phyloP scores from a whole-genome alignment of 257 asterid species.

The Leptodermis oblonga region DNA sequence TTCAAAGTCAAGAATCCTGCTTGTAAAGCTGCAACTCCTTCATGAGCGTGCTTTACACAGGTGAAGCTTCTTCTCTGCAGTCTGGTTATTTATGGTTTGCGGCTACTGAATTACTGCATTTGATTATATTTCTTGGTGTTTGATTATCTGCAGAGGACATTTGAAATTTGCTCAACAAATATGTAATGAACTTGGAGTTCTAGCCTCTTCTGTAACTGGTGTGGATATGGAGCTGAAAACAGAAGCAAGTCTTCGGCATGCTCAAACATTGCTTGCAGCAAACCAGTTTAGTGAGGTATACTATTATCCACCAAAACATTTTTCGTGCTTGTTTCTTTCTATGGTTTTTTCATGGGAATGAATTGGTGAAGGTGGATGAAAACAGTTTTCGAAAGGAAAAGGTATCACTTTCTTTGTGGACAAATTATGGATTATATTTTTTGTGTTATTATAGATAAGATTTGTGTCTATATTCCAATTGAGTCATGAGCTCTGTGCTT shows the following conservation, averaged over 20 bases:
- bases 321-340: background rate
- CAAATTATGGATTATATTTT: background rate
- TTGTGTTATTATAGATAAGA: too few species aligned
- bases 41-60: slow-evolving; percentile 86
- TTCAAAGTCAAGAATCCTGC: slow-evolving; percentile 75
- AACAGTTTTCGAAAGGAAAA: background rate
- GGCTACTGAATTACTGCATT: background rate
- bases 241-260: slow-evolving; percentile 85
- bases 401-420: background rate
- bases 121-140: slow-evolving; percentile 8
- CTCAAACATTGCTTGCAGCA: slow-evolving; percentile 89
- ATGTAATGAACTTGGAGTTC: slow-evolving; percentile 78
- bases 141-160: slow-evolving; percentile 56
- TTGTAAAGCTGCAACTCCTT: slow-evolving; percentile 73
- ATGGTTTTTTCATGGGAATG: background rate
- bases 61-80: slow-evolving; percentile 28
- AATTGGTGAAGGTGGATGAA: background rate
- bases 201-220: slow-evolving; percentile 85
- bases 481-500: background rate
- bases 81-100: background rate
- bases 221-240: slow-evolving; percentile 93
- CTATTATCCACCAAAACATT: background rate
- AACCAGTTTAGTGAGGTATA: slow-evolving; percentile 80
- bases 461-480: background rate
- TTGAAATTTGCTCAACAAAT: slow-evolving; percentile 75